phyloP scores from a whole-genome alignment of 805 yeast genomes.

The Saturnispora silvae region DNA sequence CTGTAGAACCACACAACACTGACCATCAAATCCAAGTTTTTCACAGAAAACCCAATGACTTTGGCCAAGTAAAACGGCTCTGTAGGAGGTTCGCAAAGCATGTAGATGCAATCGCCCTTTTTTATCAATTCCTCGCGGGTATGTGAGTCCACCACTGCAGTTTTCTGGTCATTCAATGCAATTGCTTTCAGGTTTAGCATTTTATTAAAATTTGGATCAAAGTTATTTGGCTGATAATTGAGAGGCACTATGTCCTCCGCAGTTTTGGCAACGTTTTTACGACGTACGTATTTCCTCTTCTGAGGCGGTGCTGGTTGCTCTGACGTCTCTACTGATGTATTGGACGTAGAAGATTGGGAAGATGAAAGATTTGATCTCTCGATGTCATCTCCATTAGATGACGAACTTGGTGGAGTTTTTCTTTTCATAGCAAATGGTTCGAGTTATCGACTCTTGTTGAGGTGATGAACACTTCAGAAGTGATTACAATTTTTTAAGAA shows the following conservation, averaged over 20 bases:
- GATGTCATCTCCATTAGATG: not conserved
- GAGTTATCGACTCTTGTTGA: too few relatives aligned
- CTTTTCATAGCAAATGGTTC: constrained; percentile 3
- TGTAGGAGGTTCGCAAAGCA: constrained; percentile 87
- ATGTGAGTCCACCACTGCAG: constrained; percentile 28
- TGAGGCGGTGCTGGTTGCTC: not conserved
- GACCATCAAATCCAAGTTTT: constrained; percentile 19
- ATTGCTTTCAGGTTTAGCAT: constrained; percentile 33
- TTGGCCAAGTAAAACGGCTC: constrained; percentile 89
- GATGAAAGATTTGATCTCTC: too few relatives aligned
- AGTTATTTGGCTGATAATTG: constrained; percentile 42
- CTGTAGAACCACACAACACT: constrained; percentile 85
- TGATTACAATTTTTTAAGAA: too few relatives aligned
- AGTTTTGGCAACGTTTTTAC: not conserved
- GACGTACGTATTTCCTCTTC: constrained; percentile 4
- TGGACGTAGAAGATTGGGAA: not conserved
- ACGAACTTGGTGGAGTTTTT: constrained; percentile 1
- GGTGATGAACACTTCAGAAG: too few relatives aligned
- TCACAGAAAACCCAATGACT: constrained; percentile 57
- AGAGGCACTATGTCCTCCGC: constrained; percentile 28
- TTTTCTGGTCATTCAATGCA: constrained; percentile 12
- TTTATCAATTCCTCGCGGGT: constrained; percentile 26
- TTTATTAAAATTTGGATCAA: constrained; percentile 32
- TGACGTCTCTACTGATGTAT: not conserved
- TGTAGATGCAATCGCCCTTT: constrained; percentile 62